Evolutionary conservation across 306 rosid species (phyloP).

Genomic region (Vigna reflexopilosa): DNA sequence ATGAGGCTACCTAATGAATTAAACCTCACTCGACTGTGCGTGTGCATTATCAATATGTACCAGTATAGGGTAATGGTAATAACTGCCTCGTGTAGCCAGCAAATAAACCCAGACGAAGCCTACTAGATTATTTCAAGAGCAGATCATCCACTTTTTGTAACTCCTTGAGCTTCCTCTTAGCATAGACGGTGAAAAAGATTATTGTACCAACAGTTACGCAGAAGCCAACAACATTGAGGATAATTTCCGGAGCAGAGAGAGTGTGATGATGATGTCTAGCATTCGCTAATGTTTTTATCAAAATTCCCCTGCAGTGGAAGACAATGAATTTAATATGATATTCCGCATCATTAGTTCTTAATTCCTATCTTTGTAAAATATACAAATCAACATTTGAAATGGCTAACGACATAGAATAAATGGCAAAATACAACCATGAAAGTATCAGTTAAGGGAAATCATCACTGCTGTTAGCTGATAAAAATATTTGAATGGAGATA

Average conservation of each 20-base stretch:
- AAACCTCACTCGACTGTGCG: conserved; percentile 52
- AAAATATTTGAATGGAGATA: not conserved
- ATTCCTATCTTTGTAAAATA: not conserved
- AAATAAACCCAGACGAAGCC: conserved; percentile 28
- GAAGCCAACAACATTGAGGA: conserved; percentile 66
- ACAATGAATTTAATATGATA: conserved; percentile 13
- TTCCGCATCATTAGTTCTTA: conserved; percentile 9
- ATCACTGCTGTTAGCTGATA: not conserved
- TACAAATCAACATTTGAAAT: conserved; percentile 19
- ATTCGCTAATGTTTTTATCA: conserved; percentile 75
- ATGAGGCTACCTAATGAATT: conserved; percentile 40
- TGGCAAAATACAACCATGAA: not conserved
- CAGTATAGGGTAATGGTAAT: not conserved
- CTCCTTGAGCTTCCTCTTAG: conserved; percentile 64
- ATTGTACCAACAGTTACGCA: conserved; percentile 63
- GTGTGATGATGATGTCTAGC: conserved; percentile 60
- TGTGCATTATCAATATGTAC: conserved; percentile 26
- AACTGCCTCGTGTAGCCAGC: conserved; percentile 20
- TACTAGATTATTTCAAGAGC: conserved; percentile 55
- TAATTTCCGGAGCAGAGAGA: conserved; percentile 67
- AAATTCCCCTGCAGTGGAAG: conserved; percentile 69
- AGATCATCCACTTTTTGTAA: conserved; percentile 60
- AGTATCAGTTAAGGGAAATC: conserved; percentile 8
- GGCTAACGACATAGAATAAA: conserved; percentile 6
- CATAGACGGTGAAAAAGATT: conserved; percentile 68